Conservation (phyloP, 2,329 filamentous ascomycete genomes). For the Dactylellina haptotyla region DNA sequence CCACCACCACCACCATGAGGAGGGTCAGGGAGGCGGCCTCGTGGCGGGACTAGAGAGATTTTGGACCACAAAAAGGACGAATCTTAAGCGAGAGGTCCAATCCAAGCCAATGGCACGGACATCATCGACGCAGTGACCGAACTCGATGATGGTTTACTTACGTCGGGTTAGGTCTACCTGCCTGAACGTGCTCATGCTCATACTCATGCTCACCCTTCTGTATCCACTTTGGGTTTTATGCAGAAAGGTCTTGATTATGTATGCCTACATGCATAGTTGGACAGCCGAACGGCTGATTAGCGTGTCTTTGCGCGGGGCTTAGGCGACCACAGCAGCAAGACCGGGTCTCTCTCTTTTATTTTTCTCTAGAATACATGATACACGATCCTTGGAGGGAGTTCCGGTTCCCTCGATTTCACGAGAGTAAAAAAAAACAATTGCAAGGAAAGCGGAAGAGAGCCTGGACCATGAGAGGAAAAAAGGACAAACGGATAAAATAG, state of each 20-base stretch:
- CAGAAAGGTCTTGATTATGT: conserved; percentile 30
- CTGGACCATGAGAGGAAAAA: too few relatives aligned
- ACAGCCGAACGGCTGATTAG: conserved; percentile 51
- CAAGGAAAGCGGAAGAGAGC: too few relatives aligned
- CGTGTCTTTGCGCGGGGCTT: conserved; percentile 52
- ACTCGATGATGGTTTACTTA: conserved; percentile 7
- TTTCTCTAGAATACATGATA: not conserved
- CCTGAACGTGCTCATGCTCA: conserved; percentile 4
- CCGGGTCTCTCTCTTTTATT: conserved; percentile 11
- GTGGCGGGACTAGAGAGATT: not conserved
- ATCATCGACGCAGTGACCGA: conserved; percentile 17
- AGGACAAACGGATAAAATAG: not conserved
- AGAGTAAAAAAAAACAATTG: not conserved
- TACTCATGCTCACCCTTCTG: not conserved
- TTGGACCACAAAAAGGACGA: not conserved
- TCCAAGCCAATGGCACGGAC: conserved; percentile 43
- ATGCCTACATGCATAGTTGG: conserved; percentile 32
- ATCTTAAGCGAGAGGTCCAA: conserved; percentile 19
- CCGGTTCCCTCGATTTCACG: not conserved
- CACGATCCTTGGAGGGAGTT: not conserved
- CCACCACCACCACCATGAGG: conserved; percentile 18
- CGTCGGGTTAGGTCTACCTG: conserved; percentile 12
- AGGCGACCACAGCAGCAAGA: conserved; percentile 32
- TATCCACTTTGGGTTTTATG: conserved; percentile 16
- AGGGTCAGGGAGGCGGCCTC: too few relatives aligned